Base-by-base conservation (phyloP, 495 filamentous ascomycete genomes). In the Schizothecium vesticola region DNA sequence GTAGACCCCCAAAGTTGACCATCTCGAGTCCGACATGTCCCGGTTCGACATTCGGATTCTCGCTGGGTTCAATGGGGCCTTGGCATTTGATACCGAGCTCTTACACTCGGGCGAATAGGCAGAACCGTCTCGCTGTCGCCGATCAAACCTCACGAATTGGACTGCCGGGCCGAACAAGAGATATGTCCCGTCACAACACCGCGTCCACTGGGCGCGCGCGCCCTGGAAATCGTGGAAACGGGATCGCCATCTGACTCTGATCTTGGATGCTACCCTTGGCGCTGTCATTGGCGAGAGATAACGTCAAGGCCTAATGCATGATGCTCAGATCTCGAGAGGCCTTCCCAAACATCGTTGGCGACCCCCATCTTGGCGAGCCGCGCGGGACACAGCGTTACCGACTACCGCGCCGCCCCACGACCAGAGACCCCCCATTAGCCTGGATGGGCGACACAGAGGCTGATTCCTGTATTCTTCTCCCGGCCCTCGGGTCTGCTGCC, bases 271-370 rank as follows among this genome's bases (percentile, higher is more conserved):
- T 16, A 22, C 33, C n/a, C 22, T 60, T 60, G 36, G 36, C 22
- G 13, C 23, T 36, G 56, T 56, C 28, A 69, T 69, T 69, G 67
- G 67, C 56, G 67, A 69, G 61, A 69, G 67, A 69, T 69, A 69
- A 56, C 31, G 61, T 19, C 26, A 23, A 23, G 13, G 28, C 3
- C 7, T 7, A 58, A 36, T 9, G 67, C 67, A 64, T 69, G 59
- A 67, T 36, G 22, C 43, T 43, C 29, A 11, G 21, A 21, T 19
- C 16, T 2, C 25, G 19, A 33, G 43, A 43, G 55, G 61, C 61
- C 58, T 22, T 61, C 33, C 43, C 61, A 67, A 59, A 63, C 62
- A 59, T 33, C 59, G 59, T 1, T 56, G 28, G 21, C 36, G 65
- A 55, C 65, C 56, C 65, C 65, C 56, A 60, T 66, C 56, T 69